These are phyloP conservation scores for Talaromyces sp. DNA, from an alignment of 2,329 filamentous ascomycete species.

Conservation along the genomic window DNA sequence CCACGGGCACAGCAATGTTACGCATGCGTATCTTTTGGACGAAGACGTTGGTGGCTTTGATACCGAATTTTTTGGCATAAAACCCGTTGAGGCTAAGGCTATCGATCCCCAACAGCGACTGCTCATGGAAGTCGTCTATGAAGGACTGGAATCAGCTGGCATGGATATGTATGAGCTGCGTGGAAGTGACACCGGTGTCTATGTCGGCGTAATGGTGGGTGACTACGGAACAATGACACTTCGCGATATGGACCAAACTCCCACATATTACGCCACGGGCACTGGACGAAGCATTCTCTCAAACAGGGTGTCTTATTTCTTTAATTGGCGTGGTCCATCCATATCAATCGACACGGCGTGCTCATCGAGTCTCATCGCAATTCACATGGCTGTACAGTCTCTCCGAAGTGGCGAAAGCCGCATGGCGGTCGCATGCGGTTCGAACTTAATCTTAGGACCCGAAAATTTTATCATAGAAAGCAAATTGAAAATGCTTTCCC, in stretches of 20 bases:
- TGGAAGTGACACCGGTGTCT: neutral
- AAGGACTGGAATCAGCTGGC: too few relatives aligned
- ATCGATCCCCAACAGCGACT: neutral
- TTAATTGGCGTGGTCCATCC: neutral
- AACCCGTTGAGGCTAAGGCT: slow-evolving; percentile 1
- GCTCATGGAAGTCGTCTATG: too few relatives aligned
- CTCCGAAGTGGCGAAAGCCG: too few relatives aligned
- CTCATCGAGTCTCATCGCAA: neutral
- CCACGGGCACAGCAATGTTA: slow-evolving; percentile 19
- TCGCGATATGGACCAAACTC: slow-evolving; percentile 18
- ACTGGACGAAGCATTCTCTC: slow-evolving; percentile 23
- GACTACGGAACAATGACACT: slow-evolving; percentile 10
- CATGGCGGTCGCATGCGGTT: too few relatives aligned
- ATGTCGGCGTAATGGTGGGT: too few relatives aligned
- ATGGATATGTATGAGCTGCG: too few relatives aligned
- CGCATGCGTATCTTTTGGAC: slow-evolving; percentile 8
- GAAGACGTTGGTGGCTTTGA: slow-evolving; percentile 30
- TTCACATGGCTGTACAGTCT: slow-evolving; percentile 17
- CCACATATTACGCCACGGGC: slow-evolving; percentile 16
- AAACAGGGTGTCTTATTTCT: neutral
- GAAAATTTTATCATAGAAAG: too few relatives aligned
- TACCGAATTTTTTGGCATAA: slow-evolving; percentile 23
- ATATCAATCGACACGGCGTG: neutral
- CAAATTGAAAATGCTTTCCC: too few relatives aligned
- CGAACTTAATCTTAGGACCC: too few relatives aligned